Conservation (phyloP, 2,329 filamentous ascomycete species). For the Aspergillus caelatus region DNA sequence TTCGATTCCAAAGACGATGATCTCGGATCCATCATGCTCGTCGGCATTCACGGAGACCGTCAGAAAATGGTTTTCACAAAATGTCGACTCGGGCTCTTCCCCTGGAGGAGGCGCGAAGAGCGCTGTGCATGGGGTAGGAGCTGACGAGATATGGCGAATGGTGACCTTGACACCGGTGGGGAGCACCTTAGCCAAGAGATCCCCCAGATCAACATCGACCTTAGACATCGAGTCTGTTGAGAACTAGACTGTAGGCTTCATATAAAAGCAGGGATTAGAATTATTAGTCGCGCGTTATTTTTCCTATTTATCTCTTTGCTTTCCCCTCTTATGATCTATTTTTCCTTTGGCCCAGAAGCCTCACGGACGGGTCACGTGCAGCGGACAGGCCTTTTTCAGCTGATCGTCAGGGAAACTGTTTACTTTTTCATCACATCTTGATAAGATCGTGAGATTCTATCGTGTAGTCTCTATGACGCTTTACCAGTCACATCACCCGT, state of each 20-base stretch:
- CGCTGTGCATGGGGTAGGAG: constrained; percentile 71
- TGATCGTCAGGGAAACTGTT: constrained; percentile 1
- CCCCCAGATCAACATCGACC: constrained; percentile 40
- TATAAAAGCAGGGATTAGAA: constrained; percentile 3
- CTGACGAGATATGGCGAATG: constrained; percentile 85
- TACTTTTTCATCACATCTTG: neutral
- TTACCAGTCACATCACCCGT: neutral
- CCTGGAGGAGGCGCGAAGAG: constrained; percentile 79
- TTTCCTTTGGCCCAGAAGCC: constrained; percentile 11
- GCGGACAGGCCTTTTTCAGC: neutral
- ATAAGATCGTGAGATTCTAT: neutral
- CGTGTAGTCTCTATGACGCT: too few relatives aligned
- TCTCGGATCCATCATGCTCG: constrained; percentile 43
- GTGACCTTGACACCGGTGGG: constrained; percentile 62
- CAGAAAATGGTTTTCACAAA: constrained; percentile 82
- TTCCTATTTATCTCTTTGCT: neutral
- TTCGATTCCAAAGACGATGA: constrained; percentile 83
- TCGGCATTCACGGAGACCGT: constrained; percentile 54
- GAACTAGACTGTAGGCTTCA: constrained; percentile 2
- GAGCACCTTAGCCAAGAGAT: constrained; percentile 56
- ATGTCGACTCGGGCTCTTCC: constrained; percentile 73
- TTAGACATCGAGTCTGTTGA: constrained; percentile 27
- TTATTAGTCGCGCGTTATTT: constrained; percentile 3
- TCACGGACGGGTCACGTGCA: constrained; percentile 18
- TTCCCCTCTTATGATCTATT: constrained; percentile 6